Percentiles rank a stretch among this genome's conserved stretches.
Evolutionary conservation across 176 grass and related monocot species (phyloP).

Genomic region (Elymus sibiricus): DNA sequence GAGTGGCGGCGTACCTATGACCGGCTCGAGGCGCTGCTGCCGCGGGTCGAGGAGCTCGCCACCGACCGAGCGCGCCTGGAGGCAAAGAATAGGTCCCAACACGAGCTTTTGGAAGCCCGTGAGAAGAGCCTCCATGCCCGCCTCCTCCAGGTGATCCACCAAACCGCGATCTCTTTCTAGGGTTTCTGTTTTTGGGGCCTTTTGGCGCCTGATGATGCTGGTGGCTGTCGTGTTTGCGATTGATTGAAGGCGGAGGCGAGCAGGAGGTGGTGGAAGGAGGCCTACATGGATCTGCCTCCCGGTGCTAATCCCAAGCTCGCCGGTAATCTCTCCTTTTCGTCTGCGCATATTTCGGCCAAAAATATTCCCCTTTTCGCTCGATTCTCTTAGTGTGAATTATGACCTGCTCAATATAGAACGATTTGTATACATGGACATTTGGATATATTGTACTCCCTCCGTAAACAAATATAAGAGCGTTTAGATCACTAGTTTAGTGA

Average conservation of each 20-base stretch:
- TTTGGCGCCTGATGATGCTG: not conserved
- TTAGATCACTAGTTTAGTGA: too few relatives aligned
- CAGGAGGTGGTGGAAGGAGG: not conserved
- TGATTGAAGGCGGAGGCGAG: not conserved
- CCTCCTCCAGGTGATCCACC: not conserved
- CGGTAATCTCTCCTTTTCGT: not conserved
- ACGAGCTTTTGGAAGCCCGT: not conserved
- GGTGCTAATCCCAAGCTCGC: slow-evolving; percentile 13
- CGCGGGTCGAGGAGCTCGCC: slow-evolving; percentile 26
- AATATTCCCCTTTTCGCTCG: too few relatives aligned
- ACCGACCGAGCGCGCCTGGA: slow-evolving; percentile 14
- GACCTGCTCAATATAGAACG: too few relatives aligned
- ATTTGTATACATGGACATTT: too few relatives aligned
- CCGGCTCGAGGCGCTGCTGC: slow-evolving; percentile 26
- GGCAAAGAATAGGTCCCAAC: not conserved
- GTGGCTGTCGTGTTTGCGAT: not conserved
- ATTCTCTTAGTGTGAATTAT: too few relatives aligned
- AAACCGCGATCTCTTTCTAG: not conserved
- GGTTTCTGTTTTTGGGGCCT: not conserved
- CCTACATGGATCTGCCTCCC: not conserved
- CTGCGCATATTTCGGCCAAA: too few relatives aligned
- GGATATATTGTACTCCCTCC: too few relatives aligned
- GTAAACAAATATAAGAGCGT: too few relatives aligned
- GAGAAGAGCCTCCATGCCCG: not conserved
- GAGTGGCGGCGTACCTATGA: slow-evolving; percentile 28